Evolutionary conservation across 2,329 filamentous ascomycete species (phyloP), one percentile per base, ranked within the genome.

Genomic region (Pyrenochaeta sp.): DNA sequence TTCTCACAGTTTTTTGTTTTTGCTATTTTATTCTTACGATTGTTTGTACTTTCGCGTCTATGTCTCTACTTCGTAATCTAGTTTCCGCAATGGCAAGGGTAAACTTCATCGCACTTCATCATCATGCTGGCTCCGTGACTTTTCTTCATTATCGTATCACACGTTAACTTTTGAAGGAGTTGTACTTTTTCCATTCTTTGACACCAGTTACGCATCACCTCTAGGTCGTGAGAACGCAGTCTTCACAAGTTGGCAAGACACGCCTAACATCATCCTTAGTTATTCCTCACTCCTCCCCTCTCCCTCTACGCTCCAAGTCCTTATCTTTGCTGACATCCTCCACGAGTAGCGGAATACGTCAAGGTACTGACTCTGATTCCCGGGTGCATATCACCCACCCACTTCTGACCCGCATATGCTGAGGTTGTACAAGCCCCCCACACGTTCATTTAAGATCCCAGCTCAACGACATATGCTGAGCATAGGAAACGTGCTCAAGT

Each of bases 71-170:
- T 42, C 49, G 51, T 48, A 37, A 44, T 56, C 21, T 42, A 42
- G 40, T 54, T 30, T 49, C 51, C 43, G 11, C 29, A 64, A 60
- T 63, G 48, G 32, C 46, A 58, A 61, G 45, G 54, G 51, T 63
- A 54, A 43, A 49, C 37, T 63, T 62, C 51, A 59, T 47, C 54
- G 12, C 17, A 11, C 17, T 31, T 2, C 12, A 37, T 12, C 17
- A 35, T 10, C 10, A 30, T 15, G 20, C n/a, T 35, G 4, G n/a
- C 9, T 33, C 12, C 11, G 18, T 11, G 1, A 2, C 9, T 14
- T 12, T 45, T 9, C 7, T 44, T 14, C 23, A 3, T 4, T 39
- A 30, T 43, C 17, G 21, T 9, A 29, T 35, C 14, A 10, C 27
- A 42, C 5, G 5, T 5, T 5, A 35, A 4, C 4, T 27, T 9